Evolutionary conservation across 108 stramenopile genomes (phyloP).

Genomic region (Cyclotella baltica): DNA sequence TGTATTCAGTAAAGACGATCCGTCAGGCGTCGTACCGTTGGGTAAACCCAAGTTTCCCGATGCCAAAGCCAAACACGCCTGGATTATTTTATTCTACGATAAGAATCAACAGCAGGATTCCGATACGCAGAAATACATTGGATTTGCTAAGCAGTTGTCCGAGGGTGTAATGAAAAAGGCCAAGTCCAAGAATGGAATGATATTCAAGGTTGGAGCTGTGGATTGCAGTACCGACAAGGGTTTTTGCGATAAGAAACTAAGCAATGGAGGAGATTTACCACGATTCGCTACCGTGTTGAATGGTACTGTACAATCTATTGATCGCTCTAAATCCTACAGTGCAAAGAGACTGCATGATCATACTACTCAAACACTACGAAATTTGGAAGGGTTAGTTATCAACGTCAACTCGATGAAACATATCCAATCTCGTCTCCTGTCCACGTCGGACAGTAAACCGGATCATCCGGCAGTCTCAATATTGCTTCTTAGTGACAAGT

Average conservation of each 20-base stretch:
- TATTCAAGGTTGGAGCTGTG: conserved; percentile 83
- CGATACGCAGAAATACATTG: conserved; percentile 16
- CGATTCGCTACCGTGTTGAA: conserved; percentile 71
- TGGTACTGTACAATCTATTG: conserved; percentile 54
- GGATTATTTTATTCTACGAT: conserved; percentile 78
- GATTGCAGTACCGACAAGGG: conserved; percentile 61
- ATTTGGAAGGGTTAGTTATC: conserved; percentile 52
- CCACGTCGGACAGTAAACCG: conserved; percentile 21
- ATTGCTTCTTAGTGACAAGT: conserved; percentile 80
- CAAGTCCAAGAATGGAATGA: conserved; percentile 49
- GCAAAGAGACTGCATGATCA: conserved; percentile 72
- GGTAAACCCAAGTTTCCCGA: conserved; percentile 82
- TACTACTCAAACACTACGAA: conserved; percentile 59
- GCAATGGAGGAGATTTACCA: conserved; percentile 53
- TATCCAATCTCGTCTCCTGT: conserved; percentile 58
- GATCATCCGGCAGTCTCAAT: conserved; percentile 49
- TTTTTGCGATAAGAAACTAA: conserved; percentile 63
- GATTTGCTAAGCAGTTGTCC: conserved; percentile 37
- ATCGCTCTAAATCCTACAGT: conserved; percentile 20
- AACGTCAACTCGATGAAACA: conserved; percentile 73
- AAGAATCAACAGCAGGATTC: conserved; percentile 45
- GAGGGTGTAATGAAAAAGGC: conserved; percentile 60
- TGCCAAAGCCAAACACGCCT: conserved; percentile 65
- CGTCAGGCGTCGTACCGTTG: conserved; percentile 62
- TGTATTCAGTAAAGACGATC: conserved; percentile 66